Evolutionary conservation across 805 yeast species (phyloP), one percentile per base, ranked within the genome.

Genomic region (Wickerhamiella kazuoi): DNA sequence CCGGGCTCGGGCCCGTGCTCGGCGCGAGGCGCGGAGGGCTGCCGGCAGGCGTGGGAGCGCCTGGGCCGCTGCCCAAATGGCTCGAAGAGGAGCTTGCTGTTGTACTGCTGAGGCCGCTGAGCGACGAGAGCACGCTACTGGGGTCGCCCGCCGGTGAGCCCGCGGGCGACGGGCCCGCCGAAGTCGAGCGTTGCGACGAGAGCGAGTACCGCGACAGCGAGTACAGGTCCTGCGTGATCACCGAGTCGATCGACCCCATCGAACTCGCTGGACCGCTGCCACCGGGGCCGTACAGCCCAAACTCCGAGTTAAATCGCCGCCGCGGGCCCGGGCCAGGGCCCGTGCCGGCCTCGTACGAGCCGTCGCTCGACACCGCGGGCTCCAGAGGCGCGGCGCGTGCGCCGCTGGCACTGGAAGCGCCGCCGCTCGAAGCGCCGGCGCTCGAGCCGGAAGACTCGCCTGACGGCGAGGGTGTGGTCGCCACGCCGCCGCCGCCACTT

Each of bases 131-230:
- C n/a, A n/a, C n/a, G n/a, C n/a, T n/a, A n/a, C n/a, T n/a, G n/a
- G n/a, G n/a, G n/a, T n/a, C n/a, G n/a, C n/a, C n/a, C n/a, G n/a
- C n/a, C n/a, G 26, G 26, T 6, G 26, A 23, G 26, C 26, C 26
- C 11, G 11, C 11, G 26, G 26, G 26, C 26, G 26, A 23, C 9
- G 26, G 26, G 9, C 26, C 26, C 11, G 16, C 17, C 11, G 21
- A 16, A 17, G 15, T 24, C 6, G n/a, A 40, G 35, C 20, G 19
- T 35, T 15, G 13, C 21, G 18, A 7, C 4, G 30, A n/a, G 3
- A 46, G 40, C 19, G 50, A 47, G 36, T 44, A 46, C 34, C 43
- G 46, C 15, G 44, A 41, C 34, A 47, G 39, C 21, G 47, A 23
- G 11, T 23, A 23, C 6, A 23, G 26, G 11, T 23, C 26, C 26